phyloP scores from a whole-genome alignment of 176 grass and related monocot genomes.

The Thalia dealbata region DNA sequence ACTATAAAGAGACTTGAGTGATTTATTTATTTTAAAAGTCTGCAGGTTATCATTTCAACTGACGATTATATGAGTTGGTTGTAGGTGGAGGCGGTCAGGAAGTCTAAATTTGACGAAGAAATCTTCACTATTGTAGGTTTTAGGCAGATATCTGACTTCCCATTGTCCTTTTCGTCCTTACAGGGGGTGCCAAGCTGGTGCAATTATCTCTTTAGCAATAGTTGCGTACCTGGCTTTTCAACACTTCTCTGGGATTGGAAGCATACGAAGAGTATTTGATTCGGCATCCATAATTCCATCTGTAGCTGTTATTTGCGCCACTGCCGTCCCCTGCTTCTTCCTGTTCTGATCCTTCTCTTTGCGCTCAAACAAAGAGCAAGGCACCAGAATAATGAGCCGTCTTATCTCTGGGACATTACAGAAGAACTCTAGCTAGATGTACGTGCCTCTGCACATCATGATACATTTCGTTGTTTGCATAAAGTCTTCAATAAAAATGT shows the following conservation, averaged over 20 bases:
- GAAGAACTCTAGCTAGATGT: no score
- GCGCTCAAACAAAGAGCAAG: no score
- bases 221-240: constrained; percentile 66
- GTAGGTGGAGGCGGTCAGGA: not conserved
- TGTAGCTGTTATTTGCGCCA: constrained; percentile 50
- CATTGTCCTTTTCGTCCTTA: not conserved
- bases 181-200: constrained; percentile 81
- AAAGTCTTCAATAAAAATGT: no score
- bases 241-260: constrained; percentile 61
- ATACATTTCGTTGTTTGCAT: no score
- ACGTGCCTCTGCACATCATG: no score
- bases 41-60: not conserved
- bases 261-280: constrained; percentile 56
- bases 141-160: not conserved
- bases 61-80: not conserved
- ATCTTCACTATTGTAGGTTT: no score
- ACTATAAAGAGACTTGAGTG: no score
- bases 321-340: constrained; percentile 31
- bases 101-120: not conserved
- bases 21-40: no score
- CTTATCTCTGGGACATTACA: no score
- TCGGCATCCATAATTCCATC: constrained; percentile 65
- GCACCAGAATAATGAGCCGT: no score
- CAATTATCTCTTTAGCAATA: constrained; percentile 58
- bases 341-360: constrained; percentile 39